Conservation (phyloP, 2,329 filamentous ascomycete genomes). For the Cercospora brassicicola region DNA sequence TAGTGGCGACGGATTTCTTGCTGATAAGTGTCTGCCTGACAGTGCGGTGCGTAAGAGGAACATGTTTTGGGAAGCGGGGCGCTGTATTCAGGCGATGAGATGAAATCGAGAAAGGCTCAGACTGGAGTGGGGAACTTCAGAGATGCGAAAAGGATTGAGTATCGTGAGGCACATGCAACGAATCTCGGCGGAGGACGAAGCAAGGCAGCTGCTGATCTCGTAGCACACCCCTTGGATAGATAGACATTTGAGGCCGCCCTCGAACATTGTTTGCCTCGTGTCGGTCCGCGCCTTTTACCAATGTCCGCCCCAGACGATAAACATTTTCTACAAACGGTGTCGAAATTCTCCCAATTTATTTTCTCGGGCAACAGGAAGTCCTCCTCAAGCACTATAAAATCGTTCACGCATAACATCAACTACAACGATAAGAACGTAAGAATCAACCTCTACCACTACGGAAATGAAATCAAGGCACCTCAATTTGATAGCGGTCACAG, state of each 20-base stretch:
- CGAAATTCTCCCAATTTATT: too few species aligned
- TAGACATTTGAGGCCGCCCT: too few species aligned
- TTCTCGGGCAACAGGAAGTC: too few species aligned
- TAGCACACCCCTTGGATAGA: neutral
- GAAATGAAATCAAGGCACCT: neutral
- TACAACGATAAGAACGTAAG: too few species aligned
- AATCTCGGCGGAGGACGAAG: neutral
- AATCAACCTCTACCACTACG: neutral
- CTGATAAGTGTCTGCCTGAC: neutral
- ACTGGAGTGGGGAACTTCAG: too few species aligned
- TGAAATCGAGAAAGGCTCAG: neutral
- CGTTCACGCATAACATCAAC: too few species aligned
- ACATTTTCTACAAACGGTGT: too few species aligned
- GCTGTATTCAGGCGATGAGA: neutral
- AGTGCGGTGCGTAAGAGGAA: neutral
- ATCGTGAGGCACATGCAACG: neutral
- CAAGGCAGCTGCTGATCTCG: neutral
- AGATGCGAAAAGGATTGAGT: neutral
- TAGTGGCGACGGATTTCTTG: neutral
- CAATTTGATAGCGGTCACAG: neutral
- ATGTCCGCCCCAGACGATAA: too few species aligned
- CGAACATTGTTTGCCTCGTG: too few species aligned
- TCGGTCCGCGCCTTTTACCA: too few species aligned
- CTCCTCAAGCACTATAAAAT: too few species aligned
- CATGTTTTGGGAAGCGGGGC: neutral